phyloP scores from a whole-genome alignment of 2,329 filamentous ascomycete genomes.

The Dothiorella sarmentorum region DNA sequence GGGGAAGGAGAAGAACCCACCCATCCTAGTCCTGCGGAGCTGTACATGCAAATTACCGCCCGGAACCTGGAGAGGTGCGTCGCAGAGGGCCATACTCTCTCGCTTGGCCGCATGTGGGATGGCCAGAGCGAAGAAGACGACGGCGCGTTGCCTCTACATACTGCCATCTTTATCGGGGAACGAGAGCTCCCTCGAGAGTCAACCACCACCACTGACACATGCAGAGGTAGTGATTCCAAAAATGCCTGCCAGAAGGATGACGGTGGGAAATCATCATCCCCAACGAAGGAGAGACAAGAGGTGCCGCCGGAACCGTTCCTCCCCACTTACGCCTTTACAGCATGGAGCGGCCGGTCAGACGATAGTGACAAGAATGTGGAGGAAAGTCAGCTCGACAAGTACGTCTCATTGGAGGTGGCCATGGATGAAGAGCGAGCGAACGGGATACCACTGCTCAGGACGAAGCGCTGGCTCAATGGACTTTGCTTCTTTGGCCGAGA shows the following conservation, averaged over 20 bases:
- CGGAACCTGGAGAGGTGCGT: not conserved
- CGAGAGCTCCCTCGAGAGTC: not conserved
- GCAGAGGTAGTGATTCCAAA: not conserved
- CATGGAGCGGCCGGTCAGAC: not conserved
- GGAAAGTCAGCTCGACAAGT: slow-evolving; percentile 13
- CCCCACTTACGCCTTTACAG: not conserved
- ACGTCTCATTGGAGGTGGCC: slow-evolving; percentile 12
- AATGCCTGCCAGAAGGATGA: not conserved
- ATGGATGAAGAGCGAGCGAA: not conserved
- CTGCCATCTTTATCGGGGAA: not conserved
- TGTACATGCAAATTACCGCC: not conserved
- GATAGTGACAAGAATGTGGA: not conserved
- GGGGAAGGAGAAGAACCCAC: not conserved
- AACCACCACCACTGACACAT: not conserved
- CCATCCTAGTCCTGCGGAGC: too few species aligned
- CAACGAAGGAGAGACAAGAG: not conserved
- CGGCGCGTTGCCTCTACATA: not conserved
- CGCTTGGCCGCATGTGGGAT: not conserved
- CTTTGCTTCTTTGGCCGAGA: slow-evolving; percentile 5
- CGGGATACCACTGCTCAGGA: not conserved
- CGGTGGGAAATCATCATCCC: not conserved
- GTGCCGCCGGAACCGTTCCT: not conserved
- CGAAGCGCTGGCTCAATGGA: slow-evolving; percentile 11
- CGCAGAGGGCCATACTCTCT: not conserved
- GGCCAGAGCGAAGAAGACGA: not conserved